Conservation (phyloP, 805 yeast species). For the Metschnikowia peoriensis region DNA sequence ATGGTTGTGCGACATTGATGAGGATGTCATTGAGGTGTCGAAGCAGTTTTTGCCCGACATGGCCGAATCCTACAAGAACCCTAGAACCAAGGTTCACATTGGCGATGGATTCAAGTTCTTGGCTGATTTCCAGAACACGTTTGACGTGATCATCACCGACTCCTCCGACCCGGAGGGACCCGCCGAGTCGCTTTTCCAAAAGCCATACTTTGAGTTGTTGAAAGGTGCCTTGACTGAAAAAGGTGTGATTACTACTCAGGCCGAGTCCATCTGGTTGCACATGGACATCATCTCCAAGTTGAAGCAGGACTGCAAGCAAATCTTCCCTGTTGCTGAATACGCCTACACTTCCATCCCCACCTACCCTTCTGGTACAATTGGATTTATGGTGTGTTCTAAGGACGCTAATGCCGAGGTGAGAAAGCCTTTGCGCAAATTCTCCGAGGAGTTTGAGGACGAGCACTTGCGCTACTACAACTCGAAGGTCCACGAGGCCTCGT, state of each 20-base stretch:
- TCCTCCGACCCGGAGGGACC: constrained; percentile 99
- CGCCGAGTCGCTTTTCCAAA: constrained; percentile 89
- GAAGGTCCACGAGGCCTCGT: constrained; percentile 82
- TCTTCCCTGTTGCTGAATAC: constrained; percentile 90
- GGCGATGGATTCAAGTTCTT: constrained; percentile 98
- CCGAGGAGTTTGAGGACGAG: constrained; percentile 59
- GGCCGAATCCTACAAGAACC: constrained; percentile 81
- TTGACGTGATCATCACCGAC: constrained; percentile 95
- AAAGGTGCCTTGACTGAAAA: constrained; percentile 85
- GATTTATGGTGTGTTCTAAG: constrained; percentile 95
- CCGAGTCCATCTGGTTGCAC: constrained; percentile 93
- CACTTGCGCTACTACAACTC: constrained; percentile 80
- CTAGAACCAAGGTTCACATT: constrained; percentile 85
- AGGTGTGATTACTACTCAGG: constrained; percentile 93
- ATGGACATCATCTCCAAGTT: constrained; percentile 77
- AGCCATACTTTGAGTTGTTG: constrained; percentile 83
- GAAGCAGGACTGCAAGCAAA: constrained; percentile 75
- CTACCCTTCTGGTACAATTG: constrained; percentile 95
- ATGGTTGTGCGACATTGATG: constrained; percentile 92
- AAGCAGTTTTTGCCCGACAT: constrained; percentile 85
- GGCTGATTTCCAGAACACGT: constrained; percentile 75
- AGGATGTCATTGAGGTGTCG: constrained; percentile 82
- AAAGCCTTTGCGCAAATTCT: constrained; percentile 65
- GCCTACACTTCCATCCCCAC: constrained; percentile 94
- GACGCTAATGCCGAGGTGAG: constrained; percentile 61